These are phyloP conservation scores for Aureobasidium melanogenum DNA, from an alignment of 2,329 filamentous ascomycete genomes.

Conservation along the genomic window DNA sequence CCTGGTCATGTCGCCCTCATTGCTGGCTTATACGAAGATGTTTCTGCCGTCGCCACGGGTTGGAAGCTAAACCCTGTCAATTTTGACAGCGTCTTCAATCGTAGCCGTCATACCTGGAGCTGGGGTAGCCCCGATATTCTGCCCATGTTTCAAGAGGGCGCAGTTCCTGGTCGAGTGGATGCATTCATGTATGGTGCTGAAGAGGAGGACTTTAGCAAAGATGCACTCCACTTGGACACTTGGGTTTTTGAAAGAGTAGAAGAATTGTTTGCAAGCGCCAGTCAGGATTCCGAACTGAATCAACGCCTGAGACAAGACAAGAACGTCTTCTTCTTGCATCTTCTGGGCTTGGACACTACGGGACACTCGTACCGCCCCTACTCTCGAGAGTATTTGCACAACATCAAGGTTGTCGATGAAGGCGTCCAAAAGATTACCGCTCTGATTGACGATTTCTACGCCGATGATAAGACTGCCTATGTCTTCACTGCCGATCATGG, in stretches of 20 bases:
- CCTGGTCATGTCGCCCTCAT: constrained; percentile 96
- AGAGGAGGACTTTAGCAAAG: constrained; percentile 78
- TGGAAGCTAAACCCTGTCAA: constrained; percentile 99
- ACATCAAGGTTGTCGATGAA: constrained; percentile 87
- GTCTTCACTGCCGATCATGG: constrained; percentile 97
- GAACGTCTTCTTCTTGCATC: constrained; percentile 87
- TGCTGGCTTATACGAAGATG: constrained; percentile 93
- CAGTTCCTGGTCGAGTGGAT: constrained; percentile 76
- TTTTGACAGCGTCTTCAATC: constrained; percentile 98
- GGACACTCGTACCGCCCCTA: constrained; percentile 84
- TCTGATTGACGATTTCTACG: constrained; percentile 78
- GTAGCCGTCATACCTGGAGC: constrained; percentile 94
- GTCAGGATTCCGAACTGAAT: constrained; percentile 66
- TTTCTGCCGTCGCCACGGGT: constrained; percentile 91
- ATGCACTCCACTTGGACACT: constrained; percentile 71
- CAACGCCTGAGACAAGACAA: constrained; percentile 70
- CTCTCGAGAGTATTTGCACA: constrained; percentile 88
- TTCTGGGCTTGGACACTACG: constrained; percentile 83
- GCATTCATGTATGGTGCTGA: constrained; percentile 78
- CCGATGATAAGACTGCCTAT: constrained; percentile 74
- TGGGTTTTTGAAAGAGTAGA: constrained; percentile 97
- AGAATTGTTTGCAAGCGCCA: constrained; percentile 71
- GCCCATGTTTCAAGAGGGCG: constrained; percentile 94
- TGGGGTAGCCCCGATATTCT: constrained; percentile 98
- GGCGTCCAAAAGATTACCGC: constrained; percentile 78